These are phyloP conservation scores for Amanita inopinata DNA, from an alignment of 768 basidiomycete species.

Conservation along the genomic window DNA sequence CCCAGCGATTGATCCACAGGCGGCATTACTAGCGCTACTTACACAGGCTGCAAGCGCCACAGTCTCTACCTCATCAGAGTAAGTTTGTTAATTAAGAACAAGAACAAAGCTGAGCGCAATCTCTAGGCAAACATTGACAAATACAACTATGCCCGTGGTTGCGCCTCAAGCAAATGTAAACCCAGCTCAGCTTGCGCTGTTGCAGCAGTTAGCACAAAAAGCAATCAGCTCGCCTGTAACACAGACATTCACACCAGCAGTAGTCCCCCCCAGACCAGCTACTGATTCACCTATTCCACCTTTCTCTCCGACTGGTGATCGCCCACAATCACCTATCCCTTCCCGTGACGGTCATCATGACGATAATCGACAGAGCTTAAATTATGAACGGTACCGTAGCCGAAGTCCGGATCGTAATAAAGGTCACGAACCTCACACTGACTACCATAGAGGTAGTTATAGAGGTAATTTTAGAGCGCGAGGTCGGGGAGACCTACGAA, in stretches of 20 bases:
- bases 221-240: constrained; percentile 26
- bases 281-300: constrained; percentile 14
- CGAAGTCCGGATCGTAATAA: constrained; percentile 34
- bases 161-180: constrained; percentile 1
- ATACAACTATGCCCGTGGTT: constrained; percentile 1
- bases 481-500: constrained; percentile 38
- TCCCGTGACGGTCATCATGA: constrained; percentile 36
- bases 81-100: constrained; percentile 17
- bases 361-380: constrained; percentile 28
- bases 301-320: constrained; percentile 25
- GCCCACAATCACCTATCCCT: constrained; percentile 25
- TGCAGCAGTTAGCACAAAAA: constrained; percentile 69
- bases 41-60: constrained; percentile 51
- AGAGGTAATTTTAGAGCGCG: constrained; percentile 52
- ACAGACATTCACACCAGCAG: constrained; percentile 21
- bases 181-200: constrained; percentile 51
- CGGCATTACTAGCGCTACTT: constrained; percentile 59
- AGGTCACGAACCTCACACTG: constrained; percentile 38
- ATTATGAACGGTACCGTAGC: constrained; percentile 38
- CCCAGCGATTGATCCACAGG: constrained; percentile 40
- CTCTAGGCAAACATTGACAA: constrained; percentile 55
- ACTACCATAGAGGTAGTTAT: constrained; percentile 47
- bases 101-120: constrained; percentile 35
- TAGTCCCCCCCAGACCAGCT: constrained; percentile 14
- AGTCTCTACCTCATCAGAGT: constrained; percentile 16